Base-by-base conservation (phyloP, 1,284 basidiomycete genomes). In the Inonotus hispidus region DNA sequence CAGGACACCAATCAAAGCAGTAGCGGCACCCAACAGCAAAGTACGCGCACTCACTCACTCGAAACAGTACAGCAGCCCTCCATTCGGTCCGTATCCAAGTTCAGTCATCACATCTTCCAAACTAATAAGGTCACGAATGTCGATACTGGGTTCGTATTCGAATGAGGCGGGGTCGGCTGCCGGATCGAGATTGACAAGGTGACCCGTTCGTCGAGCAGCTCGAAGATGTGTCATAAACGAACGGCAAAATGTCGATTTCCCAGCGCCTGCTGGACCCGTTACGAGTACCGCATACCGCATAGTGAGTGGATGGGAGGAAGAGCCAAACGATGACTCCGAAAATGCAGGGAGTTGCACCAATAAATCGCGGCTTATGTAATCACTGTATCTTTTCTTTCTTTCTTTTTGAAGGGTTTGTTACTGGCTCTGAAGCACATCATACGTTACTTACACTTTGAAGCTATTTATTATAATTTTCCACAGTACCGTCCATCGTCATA, bases 161-260 rank as follows among this genome's bases (percentile, higher is more conserved):
- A 98, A 98, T 61, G 90, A 88, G 37, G 82, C 78, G 5, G 84
- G 77, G 64, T 93, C 87, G 0, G 97, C 97, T 0, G 97, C 97
- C 7, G 97, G 97, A 73, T 99, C 97, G 65, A 99, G 85, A 74
- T 99, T 99, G 73, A 99, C 93, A 58, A 98, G 87, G 77, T 99
- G 95, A 0, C 88, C 90, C 1, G 87, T 87, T 6, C 97, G 84
- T 63, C 87, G 91, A 52, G 93, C 80, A 0, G 91, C 83, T 64
- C 85, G 86, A 4, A 98, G 87, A 76, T 99, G 96, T 2, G 93
- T 95, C 63, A 99, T 83, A 68, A 99, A 85, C 0, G 94, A 85
- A 2, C 83, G 80, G 70, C 92, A 92, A 71, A 99, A 97, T 0
- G 97, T 99, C 0, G 95, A 95, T 78, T 99, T 99, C 63, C 97